Evolutionary conservation across 2,329 filamentous ascomycete species (phyloP).

Genomic region (Aspergillus uvarum): DNA sequence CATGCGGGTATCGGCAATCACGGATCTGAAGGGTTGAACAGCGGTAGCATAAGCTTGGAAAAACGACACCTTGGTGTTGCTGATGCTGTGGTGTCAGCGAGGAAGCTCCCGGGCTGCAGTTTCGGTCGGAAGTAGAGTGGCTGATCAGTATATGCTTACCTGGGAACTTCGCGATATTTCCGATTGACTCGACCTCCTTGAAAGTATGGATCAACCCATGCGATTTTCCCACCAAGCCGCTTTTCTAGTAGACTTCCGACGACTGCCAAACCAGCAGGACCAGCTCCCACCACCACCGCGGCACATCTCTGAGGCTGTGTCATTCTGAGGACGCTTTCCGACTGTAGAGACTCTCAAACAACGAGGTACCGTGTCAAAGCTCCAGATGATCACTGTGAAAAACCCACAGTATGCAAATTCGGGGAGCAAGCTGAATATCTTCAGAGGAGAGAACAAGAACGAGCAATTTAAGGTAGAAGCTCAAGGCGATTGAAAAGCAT

Average conservation of each 20-base stretch:
- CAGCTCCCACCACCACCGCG: constrained; percentile 60
- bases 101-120: constrained; percentile 11
- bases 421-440: neutral
- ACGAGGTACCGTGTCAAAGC: neutral
- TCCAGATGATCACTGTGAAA: neutral
- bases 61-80: constrained; percentile 62
- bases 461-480: constrained; percentile 10
- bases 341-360: neutral
- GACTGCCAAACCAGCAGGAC: constrained; percentile 59
- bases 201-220: constrained; percentile 62
- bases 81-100: constrained; percentile 27
- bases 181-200: constrained; percentile 53
- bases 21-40: constrained; percentile 52
- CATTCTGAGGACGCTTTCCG: constrained; percentile 20
- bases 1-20: constrained; percentile 49
- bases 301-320: constrained; percentile 41
- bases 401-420: neutral
- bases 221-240: constrained; percentile 48
- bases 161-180: constrained; percentile 62
- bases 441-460: neutral
- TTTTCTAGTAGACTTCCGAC: constrained; percentile 63
- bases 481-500: constrained; percentile 3
- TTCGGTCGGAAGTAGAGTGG: neutral
- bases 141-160: constrained; percentile 31
- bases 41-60: constrained; percentile 60